Conservation (phyloP, 1,139 yeast genomes). For the Hansenula lynferdii region DNA sequence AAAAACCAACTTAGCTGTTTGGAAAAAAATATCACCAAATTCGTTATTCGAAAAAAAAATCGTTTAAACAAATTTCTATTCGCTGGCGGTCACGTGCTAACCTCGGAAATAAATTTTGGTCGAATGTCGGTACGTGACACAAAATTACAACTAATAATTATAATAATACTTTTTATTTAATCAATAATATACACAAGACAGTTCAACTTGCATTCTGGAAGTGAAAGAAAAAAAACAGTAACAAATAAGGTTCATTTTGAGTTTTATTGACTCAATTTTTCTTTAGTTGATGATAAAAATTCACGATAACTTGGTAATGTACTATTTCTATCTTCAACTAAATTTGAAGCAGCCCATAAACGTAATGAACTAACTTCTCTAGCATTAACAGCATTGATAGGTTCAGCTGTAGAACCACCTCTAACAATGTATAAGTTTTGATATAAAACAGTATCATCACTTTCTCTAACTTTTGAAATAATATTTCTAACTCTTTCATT, state of each 20-base stretch:
- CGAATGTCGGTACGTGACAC: not conserved
- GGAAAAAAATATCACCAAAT: slow-evolving; percentile 7
- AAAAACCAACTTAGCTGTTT: too few relatives aligned
- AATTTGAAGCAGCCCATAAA: slow-evolving; percentile 85
- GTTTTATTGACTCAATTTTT: slow-evolving; percentile 10
- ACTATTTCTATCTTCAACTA: slow-evolving; percentile 86
- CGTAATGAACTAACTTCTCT: slow-evolving; percentile 82
- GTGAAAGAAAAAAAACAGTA: too few relatives aligned
- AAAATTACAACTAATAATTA: too few relatives aligned
- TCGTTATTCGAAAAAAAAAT: slow-evolving; percentile 6
- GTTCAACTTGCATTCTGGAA: too few relatives aligned
- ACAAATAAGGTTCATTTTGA: too few relatives aligned
- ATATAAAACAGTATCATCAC: slow-evolving; percentile 69
- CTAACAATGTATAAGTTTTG: slow-evolving; percentile 82
- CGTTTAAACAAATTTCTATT: slow-evolving; percentile 15
- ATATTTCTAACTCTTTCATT: slow-evolving; percentile 80
- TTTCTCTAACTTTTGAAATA: slow-evolving; percentile 73
- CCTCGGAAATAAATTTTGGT: too few relatives aligned
- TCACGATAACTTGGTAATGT: slow-evolving; percentile 77
- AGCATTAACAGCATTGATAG: slow-evolving; percentile 54
- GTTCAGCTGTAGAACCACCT: slow-evolving; percentile 80
- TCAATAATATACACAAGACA: too few relatives aligned
- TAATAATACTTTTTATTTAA: too few relatives aligned
- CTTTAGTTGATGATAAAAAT: slow-evolving; percentile 42
- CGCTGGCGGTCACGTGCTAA: slow-evolving; percentile 21